A percentile compares a stretch with the other conserved stretches of the same genome.
Evolutionary conservation across 805 yeast species (phyloP).

Genomic region (Lachancea quebecensis): DNA sequence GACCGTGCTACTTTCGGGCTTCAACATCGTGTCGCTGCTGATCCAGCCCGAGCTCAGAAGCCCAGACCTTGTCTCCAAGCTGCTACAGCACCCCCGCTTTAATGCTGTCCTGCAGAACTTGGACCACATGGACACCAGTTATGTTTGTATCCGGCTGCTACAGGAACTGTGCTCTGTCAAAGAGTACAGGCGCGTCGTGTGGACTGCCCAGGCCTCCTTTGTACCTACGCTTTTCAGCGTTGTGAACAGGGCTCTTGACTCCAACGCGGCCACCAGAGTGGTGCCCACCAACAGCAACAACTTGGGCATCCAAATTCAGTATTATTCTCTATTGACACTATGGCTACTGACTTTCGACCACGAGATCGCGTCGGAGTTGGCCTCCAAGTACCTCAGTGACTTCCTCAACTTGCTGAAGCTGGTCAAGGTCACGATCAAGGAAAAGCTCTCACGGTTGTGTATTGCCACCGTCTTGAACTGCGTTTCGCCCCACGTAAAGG

Average conservation of each 20-base stretch:
- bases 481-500: conserved; percentile 34
- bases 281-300: conserved; percentile 33
- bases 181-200: conserved; percentile 22
- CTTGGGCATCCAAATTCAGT: conserved; percentile 72
- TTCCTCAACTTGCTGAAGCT: conserved; percentile 40
- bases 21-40: conserved; percentile 28
- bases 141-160: conserved; percentile 27
- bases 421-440: conserved; percentile 80
- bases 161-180: conserved; percentile 29
- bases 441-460: conserved; percentile 82
- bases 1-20: conserved; percentile 26
- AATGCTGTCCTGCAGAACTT: conserved; percentile 19
- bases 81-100: conserved; percentile 20
- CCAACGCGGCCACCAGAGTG: conserved; percentile 26
- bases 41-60: conserved; percentile 21
- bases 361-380: conserved; percentile 43
- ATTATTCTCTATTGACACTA: conserved; percentile 64
- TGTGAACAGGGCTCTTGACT: conserved; percentile 34
- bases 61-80: conserved; percentile 14
- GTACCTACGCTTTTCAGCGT: conserved; percentile 46
- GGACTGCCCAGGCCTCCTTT: conserved; percentile 32
- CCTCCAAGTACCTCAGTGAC: conserved; percentile 47
- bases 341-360: conserved; percentile 82
- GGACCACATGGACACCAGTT: conserved; percentile 28
- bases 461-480: conserved; percentile 65